Conservation (phyloP, 148 eudicot genomes). For the Arctostaphylos glauca region DNA sequence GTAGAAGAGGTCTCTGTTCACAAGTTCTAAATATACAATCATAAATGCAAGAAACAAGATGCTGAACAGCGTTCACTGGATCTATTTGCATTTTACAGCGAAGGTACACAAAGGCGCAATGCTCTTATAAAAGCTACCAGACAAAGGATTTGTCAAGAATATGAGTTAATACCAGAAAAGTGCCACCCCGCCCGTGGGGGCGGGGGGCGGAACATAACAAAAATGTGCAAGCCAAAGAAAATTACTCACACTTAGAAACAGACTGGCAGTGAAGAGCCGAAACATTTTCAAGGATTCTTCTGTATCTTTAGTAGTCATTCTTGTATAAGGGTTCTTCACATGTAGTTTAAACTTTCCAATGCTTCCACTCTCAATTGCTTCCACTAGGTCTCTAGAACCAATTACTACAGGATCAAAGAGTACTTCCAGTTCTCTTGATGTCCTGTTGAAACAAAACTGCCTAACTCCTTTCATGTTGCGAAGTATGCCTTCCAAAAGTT, state of each 20-base stretch:
- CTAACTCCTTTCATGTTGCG: conserved; percentile 67
- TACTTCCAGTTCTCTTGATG: conserved; percentile 64
- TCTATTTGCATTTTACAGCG: conserved; percentile 6
- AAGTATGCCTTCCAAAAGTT: conserved; percentile 60
- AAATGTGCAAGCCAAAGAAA: background rate
- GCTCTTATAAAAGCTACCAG: conserved; percentile 4
- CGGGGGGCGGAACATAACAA: background rate
- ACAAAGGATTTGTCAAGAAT: background rate
- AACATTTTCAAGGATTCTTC: conserved; percentile 88
- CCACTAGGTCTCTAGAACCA: conserved; percentile 72
- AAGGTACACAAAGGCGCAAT: background rate
- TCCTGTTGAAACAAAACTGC: conserved; percentile 48
- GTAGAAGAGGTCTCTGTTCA: background rate
- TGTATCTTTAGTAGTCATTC: conserved; percentile 80
- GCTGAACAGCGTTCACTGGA: background rate
- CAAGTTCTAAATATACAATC: conserved; percentile 1
- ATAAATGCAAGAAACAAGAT: background rate
- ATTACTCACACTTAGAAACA: conserved; percentile 80
- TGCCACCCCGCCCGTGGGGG: too few species aligned
- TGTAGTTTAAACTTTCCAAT: conserved; percentile 55
- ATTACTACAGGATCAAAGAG: conserved; percentile 86
- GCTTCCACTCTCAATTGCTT: conserved; percentile 66
- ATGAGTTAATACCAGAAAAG: background rate
- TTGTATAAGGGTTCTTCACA: conserved; percentile 79
- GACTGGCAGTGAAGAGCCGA: conserved; percentile 68